Conservation (phyloP, 176 grass and related monocot genomes). For the Zizania latifolia region DNA sequence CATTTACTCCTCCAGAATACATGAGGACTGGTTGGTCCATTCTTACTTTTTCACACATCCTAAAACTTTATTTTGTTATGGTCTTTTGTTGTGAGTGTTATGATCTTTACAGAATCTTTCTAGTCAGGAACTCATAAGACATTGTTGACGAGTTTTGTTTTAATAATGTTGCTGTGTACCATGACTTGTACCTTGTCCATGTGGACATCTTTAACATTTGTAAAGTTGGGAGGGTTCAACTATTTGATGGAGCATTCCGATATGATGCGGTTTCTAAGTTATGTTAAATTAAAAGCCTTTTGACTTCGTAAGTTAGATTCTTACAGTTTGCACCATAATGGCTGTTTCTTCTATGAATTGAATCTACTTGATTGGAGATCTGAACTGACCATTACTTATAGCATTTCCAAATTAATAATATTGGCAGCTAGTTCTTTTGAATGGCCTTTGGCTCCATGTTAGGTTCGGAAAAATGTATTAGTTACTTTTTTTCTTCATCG, state of each 20-base stretch:
- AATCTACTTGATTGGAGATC: neutral
- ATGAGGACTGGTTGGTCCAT: constrained; percentile 79
- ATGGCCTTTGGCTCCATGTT: neutral
- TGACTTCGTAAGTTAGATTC: neutral
- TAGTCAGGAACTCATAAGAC: neutral
- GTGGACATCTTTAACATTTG: constrained; percentile 1
- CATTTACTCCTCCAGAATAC: constrained; percentile 98
- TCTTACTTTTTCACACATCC: constrained; percentile 1
- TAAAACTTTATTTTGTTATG: constrained; percentile 23
- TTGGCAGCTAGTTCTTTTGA: neutral
- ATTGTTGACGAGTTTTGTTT: neutral
- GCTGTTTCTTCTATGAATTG: constrained; percentile 8
- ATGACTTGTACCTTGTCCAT: neutral
- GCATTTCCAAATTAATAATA: too few relatives aligned
- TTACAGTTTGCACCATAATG: neutral
- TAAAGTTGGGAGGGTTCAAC: neutral
- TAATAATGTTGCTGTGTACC: neutral
- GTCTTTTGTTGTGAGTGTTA: neutral
- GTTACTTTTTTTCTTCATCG: too few relatives aligned
- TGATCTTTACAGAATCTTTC: neutral
- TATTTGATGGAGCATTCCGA: neutral
- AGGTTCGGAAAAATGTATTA: too few relatives aligned
- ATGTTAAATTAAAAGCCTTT: constrained; percentile 17
- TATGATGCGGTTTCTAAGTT: neutral
- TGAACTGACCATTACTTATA: neutral